Percentiles rank a stretch among this genome's conserved stretches.
phyloP scores from a whole-genome alignment of 169 alveolate genomes.

The Cyclospora cayetanensis region DNA sequence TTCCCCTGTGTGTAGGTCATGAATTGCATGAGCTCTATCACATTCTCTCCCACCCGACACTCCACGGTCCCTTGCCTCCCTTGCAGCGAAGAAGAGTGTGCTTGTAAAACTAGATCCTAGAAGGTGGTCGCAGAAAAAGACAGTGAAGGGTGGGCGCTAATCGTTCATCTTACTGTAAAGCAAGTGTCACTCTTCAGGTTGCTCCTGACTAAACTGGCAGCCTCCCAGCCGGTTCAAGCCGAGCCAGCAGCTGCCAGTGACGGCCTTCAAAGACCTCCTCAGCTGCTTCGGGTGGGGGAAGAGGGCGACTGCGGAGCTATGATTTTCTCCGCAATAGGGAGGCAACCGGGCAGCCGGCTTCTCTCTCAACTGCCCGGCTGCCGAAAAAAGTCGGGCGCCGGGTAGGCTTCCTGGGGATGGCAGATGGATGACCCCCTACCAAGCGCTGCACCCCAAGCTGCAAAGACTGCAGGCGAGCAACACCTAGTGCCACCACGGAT shows the following conservation, averaged over 20 bases:
- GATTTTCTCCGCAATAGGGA: background rate
- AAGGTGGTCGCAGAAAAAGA: too few species aligned
- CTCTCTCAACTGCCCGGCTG: slow-evolving; percentile 57
- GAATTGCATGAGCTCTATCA: too few species aligned
- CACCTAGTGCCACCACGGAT: slow-evolving; percentile 43
- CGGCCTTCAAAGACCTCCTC: slow-evolving; percentile 15
- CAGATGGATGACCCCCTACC: slow-evolving; percentile 37
- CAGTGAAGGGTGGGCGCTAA: too few species aligned
- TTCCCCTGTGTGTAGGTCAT: too few species aligned
- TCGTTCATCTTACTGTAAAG: slow-evolving; percentile 7
- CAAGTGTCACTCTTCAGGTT: background rate
- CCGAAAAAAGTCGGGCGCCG: slow-evolving; percentile 63
- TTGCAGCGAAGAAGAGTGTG: too few species aligned
- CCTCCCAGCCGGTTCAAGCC: slow-evolving; percentile 16
- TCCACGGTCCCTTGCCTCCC: too few species aligned
- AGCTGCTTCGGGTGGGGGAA: background rate
- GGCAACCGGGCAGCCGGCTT: slow-evolving; percentile 62
- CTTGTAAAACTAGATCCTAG: too few species aligned
- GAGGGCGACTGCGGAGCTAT: slow-evolving; percentile 4
- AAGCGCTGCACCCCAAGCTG: slow-evolving; percentile 24
- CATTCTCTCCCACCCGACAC: too few species aligned
- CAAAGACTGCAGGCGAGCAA: background rate
- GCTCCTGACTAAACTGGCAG: background rate
- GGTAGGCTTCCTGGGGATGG: slow-evolving; percentile 43
- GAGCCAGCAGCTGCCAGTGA: slow-evolving; percentile 33